phyloP scores from a whole-genome alignment of 306 rosid genomes.

The Benincasa hispida region DNA sequence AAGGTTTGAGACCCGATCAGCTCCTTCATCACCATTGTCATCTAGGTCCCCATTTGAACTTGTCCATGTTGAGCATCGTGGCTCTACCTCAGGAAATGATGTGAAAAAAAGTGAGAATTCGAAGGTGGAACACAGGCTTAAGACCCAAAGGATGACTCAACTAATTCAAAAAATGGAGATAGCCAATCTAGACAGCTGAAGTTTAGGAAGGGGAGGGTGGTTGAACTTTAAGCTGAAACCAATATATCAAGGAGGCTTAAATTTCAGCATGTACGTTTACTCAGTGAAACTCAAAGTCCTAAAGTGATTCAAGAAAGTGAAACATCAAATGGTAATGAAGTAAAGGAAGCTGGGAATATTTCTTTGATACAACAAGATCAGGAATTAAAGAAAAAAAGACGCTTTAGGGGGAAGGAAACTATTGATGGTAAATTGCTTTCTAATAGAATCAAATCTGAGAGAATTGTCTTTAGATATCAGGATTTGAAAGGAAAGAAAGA shows the following conservation, averaged over 20 bases:
- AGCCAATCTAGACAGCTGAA: slow-evolving; percentile 27
- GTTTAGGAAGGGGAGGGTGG: slow-evolving; percentile 52
- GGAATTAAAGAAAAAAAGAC: slow-evolving; percentile 29
- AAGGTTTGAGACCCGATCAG: slow-evolving; percentile 10
- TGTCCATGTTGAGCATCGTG: slow-evolving; percentile 22
- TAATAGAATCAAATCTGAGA: slow-evolving; percentile 25
- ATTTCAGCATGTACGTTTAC: slow-evolving; percentile 38
- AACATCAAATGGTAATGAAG: slow-evolving; percentile 13
- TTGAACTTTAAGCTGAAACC: slow-evolving; percentile 47
- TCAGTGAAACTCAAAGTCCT: slow-evolving; percentile 21
- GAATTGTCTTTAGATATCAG: slow-evolving; percentile 58
- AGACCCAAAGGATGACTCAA: slow-evolving; percentile 21
- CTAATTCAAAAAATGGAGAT: slow-evolving; percentile 21
- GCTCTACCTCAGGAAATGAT: slow-evolving; percentile 6
- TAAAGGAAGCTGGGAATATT: slow-evolving; percentile 21
- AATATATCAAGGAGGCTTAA: slow-evolving; percentile 49
- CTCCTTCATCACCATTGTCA: slow-evolving; percentile 17
- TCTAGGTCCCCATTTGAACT: slow-evolving; percentile 11
- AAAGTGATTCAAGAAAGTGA: slow-evolving; percentile 14
- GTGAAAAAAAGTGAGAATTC: background rate
- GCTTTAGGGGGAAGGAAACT: slow-evolving; percentile 19
- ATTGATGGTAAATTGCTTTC: slow-evolving; percentile 20
- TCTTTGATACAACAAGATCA: slow-evolving; percentile 14
- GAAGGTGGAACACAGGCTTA: slow-evolving; percentile 26
- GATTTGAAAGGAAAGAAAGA: slow-evolving; percentile 36